Base-by-base conservation (phyloP, 2,329 filamentous ascomycete species). In the Arthrobotrys sphaeroides region DNA sequence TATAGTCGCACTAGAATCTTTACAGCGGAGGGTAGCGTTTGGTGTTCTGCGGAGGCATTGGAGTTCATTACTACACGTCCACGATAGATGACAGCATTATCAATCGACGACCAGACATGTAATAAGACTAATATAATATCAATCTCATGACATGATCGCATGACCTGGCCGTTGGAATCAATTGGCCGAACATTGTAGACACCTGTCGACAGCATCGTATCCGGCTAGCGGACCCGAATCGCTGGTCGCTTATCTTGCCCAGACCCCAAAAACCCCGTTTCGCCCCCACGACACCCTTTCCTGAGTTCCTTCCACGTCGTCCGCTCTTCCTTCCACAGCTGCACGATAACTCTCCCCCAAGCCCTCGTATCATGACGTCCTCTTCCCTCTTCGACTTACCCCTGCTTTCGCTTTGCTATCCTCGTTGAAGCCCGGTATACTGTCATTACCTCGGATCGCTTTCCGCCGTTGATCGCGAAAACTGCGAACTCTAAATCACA, bases 171-270 rank as follows among this genome's bases (percentile, higher is more conserved):
- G 12, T 12, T 40, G 12, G 2, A 5, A 40, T 40, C 5, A 16
- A 6, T n/a, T 16, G 36, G 36, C 12, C n/a, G 12, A 40, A 18
- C 16, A 31, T 12, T 28, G 24, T 49, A 49, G 47, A 53, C 47
- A 53, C 26, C 26, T 33, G 47, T 53, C 47, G 47, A 18, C n/a
- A 53, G 28, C 26, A 33, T 13, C 9, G 9, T 24, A 3, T 38
- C 26, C 57, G 66, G 66, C 12, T 62, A 45, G 42, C 55, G 36
- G 43, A 26, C 18, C 66, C 66, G 66, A 55, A 62, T 53, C 42
- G 12, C 20, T 16, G 45, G 55, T 70, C 66, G 66, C 66, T 70
- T 70, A 70, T 70, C 66, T 70, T 38, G 55, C 55, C 66, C 55
- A 62, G 66, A 40, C 55, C 16, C 7, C 13, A 53, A 26, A 68